These are phyloP conservation scores for Nemania serpens DNA, from an alignment of 2,329 filamentous ascomycete species.

Conservation along the genomic window DNA sequence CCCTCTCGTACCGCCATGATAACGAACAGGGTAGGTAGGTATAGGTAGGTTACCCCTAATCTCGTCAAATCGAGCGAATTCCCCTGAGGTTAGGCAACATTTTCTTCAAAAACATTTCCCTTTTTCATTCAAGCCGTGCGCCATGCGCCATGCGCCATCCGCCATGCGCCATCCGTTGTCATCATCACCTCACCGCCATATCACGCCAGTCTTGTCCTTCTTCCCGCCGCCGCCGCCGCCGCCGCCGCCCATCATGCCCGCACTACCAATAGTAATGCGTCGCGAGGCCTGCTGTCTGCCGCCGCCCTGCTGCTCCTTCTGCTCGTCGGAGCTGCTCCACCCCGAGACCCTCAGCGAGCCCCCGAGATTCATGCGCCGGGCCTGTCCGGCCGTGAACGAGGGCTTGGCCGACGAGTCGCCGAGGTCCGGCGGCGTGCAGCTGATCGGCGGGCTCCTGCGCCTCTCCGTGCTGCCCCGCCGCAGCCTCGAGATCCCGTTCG, in stretches of 20 bases:
- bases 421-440: conserved; percentile 55
- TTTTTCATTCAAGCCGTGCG: too few relatives aligned
- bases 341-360: conserved; percentile 29
- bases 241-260: conserved; percentile 34
- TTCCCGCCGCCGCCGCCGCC: conserved; percentile 20
- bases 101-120: too few relatives aligned
- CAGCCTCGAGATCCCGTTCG: conserved; percentile 61
- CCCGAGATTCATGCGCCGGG: conserved; percentile 61
- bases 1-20: too few relatives aligned
- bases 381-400: conserved; percentile 59
- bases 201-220: conserved; percentile 25
- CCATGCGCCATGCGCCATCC: too few relatives aligned
- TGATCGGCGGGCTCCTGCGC: conserved; percentile 57
- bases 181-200: conserved; percentile 1
- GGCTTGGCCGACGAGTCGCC: conserved; percentile 34
- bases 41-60: too few relatives aligned
- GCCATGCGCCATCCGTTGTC: too few relatives aligned
- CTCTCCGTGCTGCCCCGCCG: conserved; percentile 57
- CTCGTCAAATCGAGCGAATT: too few relatives aligned
- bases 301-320: conserved; percentile 17
- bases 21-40: too few relatives aligned
- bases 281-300: conserved; percentile 40
- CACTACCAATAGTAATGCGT: conserved; percentile 51
- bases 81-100: too few relatives aligned
- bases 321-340: conserved; percentile 31